Base-by-base conservation (phyloP, 441 rosid genomes). In the Jatropha podagrica region DNA sequence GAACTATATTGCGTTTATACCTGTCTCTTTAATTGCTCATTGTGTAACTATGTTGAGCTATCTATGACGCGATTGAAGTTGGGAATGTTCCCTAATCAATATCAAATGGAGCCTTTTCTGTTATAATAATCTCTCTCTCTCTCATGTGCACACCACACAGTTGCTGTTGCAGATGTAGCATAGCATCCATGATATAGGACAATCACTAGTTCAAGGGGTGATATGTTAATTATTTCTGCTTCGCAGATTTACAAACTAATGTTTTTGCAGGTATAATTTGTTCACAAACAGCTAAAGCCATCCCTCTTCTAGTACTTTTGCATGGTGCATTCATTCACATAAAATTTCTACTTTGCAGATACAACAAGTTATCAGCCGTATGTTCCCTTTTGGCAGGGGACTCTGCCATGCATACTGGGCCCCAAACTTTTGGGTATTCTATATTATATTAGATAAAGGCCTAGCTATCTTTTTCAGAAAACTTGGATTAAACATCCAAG, bases 301-400 rank as follows among this genome's bases (percentile, higher is more conserved):
- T 40, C 14, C 41, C 68, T 40, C 48, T 17, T 40, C 5, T 37
- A 51, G 27, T 68, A 18, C 49, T 44, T 5, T 56, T 61, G 23
- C 11, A 11, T 37, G 54, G 77, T 82, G 71, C 78, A 75, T 74
- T 86, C 49, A 64, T 74, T 17, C 32, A 42, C 9, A 40, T 83
- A 42, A 44, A 70, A 14, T 58, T 69, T 52, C 27, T 72, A 51
- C 69, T 62, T 78, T 86, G 90, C 96, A 95, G 99, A 90, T 92
- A 46, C 89, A 86, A 76, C 90, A 88, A 86, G 97, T 95, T 75
- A 71, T 95, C 20, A 69, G 76, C 74, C 87, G 92, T 72, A 88
- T 95, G 98, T 95, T 95, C 86, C 99, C 98, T 70, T 95, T 95
- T 55, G 99, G 99, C 72, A 89, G 98, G 91, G 99, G 99, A 74